Conservation (phyloP, 495 filamentous ascomycete genomes). For the Cairneyella variabilis region DNA sequence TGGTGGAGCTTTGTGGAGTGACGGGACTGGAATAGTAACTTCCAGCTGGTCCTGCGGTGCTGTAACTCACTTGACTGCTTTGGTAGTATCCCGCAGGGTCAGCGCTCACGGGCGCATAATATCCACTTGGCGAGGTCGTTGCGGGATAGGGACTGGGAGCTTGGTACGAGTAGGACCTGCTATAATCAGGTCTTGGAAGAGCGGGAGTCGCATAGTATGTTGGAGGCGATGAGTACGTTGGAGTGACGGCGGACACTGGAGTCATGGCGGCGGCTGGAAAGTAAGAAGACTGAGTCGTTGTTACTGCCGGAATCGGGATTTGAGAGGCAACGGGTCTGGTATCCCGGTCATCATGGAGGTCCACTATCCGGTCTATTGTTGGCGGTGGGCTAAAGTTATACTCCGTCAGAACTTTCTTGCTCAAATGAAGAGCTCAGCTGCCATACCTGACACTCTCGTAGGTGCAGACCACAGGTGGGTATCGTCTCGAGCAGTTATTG, state of each 20-base stretch:
- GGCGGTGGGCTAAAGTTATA: slow-evolving; percentile 15
- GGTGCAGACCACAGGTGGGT: slow-evolving; percentile 22
- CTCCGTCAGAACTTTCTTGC: no score
- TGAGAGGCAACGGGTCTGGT: not conserved
- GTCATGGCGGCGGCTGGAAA: no score
- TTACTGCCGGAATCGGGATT: no score
- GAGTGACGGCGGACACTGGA: no score
- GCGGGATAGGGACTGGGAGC: no score
- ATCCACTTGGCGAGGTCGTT: not conserved
- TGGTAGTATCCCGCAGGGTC: not conserved
- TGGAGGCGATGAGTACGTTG: no score
- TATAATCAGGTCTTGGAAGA: no score
- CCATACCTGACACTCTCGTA: slow-evolving; percentile 22
- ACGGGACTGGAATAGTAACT: slow-evolving; percentile 9
- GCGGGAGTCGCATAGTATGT: no score
- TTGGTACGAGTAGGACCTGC: no score
- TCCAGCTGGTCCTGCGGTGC: not conserved
- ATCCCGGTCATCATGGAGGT: slow-evolving; percentile 5
- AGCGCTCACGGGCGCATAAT: not conserved
- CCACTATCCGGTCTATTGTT: slow-evolving; percentile 6
- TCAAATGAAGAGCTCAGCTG: no score
- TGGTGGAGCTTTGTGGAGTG: not conserved
- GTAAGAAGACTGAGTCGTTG: no score
- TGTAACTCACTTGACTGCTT: not conserved
- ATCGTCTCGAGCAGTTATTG: slow-evolving; percentile 23